phyloP scores from a whole-genome alignment of 2,329 filamentous ascomycete species.

The Microascus cirrosus region DNA sequence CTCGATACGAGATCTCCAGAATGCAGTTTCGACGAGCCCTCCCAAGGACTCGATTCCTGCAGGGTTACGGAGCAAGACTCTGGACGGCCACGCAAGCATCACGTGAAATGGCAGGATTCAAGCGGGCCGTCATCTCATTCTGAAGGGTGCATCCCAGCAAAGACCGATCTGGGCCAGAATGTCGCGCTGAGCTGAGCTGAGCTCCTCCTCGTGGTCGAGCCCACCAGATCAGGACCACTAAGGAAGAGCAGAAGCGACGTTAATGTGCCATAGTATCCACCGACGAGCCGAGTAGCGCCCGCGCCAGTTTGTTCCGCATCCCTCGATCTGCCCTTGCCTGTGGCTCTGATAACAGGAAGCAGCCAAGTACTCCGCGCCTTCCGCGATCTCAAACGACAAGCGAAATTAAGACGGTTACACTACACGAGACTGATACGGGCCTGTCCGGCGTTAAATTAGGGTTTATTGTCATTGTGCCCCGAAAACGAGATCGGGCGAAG shows the following conservation, averaged over 20 bases:
- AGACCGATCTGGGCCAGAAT: too few relatives aligned
- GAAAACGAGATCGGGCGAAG: too few relatives aligned
- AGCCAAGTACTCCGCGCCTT: neutral
- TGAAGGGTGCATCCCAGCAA: too few relatives aligned
- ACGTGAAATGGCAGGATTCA: neutral
- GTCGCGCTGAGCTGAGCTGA: too few relatives aligned
- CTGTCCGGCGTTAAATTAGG: neutral
- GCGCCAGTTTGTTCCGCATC: too few relatives aligned
- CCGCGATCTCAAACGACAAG: neutral
- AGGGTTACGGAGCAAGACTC: neutral
- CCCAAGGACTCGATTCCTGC: neutral
- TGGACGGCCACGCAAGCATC: neutral
- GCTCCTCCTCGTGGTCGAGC: too few relatives aligned
- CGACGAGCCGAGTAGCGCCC: too few relatives aligned
- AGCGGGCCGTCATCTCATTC: neutral
- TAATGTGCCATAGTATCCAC: too few relatives aligned
- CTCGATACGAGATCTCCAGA: too few relatives aligned
- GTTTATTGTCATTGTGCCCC: too few relatives aligned
- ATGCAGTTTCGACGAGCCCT: neutral
- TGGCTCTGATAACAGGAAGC: neutral
- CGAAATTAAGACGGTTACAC: neutral
- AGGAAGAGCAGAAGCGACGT: too few relatives aligned
- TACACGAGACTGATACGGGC: neutral
- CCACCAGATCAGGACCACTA: too few relatives aligned
- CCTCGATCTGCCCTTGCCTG: neutral